phyloP scores from a whole-genome alignment of 2,329 filamentous ascomycete species.

The Lachnellula willkommii region DNA sequence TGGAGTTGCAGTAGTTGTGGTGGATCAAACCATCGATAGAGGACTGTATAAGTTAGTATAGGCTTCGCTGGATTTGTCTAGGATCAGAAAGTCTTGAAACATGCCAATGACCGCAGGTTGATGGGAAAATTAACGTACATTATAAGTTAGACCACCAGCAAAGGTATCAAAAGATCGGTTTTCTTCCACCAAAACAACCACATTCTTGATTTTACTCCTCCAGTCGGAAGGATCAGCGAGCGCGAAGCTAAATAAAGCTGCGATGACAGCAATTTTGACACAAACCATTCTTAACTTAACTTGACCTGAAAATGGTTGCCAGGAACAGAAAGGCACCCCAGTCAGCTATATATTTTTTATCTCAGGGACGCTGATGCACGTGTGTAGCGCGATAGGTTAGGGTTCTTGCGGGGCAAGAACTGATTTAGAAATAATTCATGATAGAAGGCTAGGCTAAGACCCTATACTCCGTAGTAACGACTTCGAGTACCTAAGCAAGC shows the following conservation, averaged over 20 bases:
- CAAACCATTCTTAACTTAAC: constrained; percentile 11
- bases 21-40: constrained; percentile 35
- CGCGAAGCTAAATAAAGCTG: constrained; percentile 18
- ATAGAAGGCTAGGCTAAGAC: too few relatives aligned
- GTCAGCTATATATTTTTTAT: constrained; percentile 1
- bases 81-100: too few relatives aligned
- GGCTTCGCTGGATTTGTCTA: too few relatives aligned
- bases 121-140: not conserved
- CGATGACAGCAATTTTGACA: constrained; percentile 7
- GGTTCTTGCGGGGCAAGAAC: not conserved
- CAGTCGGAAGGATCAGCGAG: constrained; percentile 20
- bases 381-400: constrained; percentile 10
- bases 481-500: too few relatives aligned
- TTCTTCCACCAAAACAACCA: constrained; percentile 42
- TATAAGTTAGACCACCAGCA: constrained; percentile 37
- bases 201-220: constrained; percentile 42
- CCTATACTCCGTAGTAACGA: too few relatives aligned
- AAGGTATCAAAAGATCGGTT: constrained; percentile 38
- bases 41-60: not conserved
- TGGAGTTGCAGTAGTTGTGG: constrained; percentile 37
- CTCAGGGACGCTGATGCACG: not conserved
- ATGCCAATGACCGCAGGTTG: too few relatives aligned
- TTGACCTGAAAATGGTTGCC: not conserved
- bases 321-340: not conserved
- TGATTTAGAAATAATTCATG: too few relatives aligned